A percentile compares a stretch with the other conserved stretches of the same genome.
These are phyloP conservation scores for Anaeromyces robustus DNA, from an alignment of 192 early-diverging fungal genomes.

Conservation along the genomic window DNA sequence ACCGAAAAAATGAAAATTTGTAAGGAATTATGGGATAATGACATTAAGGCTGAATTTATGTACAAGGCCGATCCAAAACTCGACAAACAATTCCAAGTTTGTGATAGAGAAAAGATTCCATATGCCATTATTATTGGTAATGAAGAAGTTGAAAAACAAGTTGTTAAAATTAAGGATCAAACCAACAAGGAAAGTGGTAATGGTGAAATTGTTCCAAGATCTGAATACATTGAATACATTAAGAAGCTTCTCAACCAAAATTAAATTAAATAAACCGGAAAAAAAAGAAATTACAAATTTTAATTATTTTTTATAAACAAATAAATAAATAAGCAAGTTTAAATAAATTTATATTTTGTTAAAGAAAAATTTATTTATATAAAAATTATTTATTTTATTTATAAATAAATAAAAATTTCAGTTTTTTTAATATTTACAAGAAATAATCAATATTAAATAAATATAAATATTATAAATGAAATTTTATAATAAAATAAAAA, in stretches of 20 bases:
- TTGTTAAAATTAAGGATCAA: conserved; percentile 71
- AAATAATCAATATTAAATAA: too few relatives aligned
- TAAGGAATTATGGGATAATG: conserved; percentile 80
- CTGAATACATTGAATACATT: not conserved
- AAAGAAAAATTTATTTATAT: too few relatives aligned
- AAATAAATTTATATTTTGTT: too few relatives aligned
- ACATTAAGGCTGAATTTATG: conserved; percentile 74
- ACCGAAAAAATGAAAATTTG: conserved; percentile 78
- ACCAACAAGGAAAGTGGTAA: not conserved
- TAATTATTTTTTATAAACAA: too few relatives aligned
- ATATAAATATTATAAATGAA: too few relatives aligned
- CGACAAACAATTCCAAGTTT: conserved; percentile 58
- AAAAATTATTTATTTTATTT: too few relatives aligned
- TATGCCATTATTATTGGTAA: conserved; percentile 76
- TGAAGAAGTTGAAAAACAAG: conserved; percentile 58
- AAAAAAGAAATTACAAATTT: too few relatives aligned
- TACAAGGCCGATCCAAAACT: conserved; percentile 84
- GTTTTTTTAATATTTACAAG: too few relatives aligned
- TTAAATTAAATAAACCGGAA: not conserved
- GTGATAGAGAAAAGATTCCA: conserved; percentile 77
- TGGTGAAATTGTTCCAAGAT: not conserved
- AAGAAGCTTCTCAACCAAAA: not conserved
- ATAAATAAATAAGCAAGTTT: too few relatives aligned
- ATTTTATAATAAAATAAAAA: too few relatives aligned
- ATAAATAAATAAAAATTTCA: too few relatives aligned